Base-by-base conservation (phyloP, 441 rosid genomes). In the Erysimum cheiri region DNA sequence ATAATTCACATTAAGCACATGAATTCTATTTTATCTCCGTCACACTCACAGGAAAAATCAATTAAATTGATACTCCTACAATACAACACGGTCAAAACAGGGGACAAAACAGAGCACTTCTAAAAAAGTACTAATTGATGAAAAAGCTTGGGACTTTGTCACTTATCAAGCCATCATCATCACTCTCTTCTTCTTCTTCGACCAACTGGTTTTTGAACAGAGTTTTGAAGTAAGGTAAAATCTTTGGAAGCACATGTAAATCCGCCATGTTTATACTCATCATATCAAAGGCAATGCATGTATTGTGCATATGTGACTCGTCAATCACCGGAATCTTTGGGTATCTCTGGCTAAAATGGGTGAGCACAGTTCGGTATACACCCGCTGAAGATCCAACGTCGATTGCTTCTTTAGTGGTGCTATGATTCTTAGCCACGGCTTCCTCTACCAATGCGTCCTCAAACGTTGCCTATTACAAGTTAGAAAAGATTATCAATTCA, bases 281-380 rank as follows among this genome's bases (percentile, higher is more conserved):
- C 92, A 95, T 74, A 66, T 92, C 97, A 41, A 95, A 92, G 10
- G 90, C 96, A 26, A 95, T 84, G 88, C 98, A 88, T 9, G 99
- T 92, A 60, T 92, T 95, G 55, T 92, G 98, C 99, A 90, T 89
- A 71, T 89, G 85, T 1, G 80, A 64, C 31, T 81, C 93, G 26
- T 89, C 98, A 9, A 95, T 84, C 56, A 89, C 88, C 0, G 98
- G 99, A 33, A 95, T 85, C 79, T 89, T 92, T 0, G 96, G 98
- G 75, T 92, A 90, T 80, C 97, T 78, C 84, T 95, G 98, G 85
- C 99, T 89, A 88, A 95, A 95, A 79, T 95, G 99, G 14, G 99
- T 90, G 8, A 95, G 97, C 71, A 95, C 53, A 19, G 89, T 85
- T 2, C 96, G 84, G 67, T 95, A 92, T 5, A 74, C 98, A 3